Evolutionary conservation across 2,329 filamentous ascomycete genomes (phyloP), one percentile per base, ranked within the genome.

Genomic region (Truncatella angustata): DNA sequence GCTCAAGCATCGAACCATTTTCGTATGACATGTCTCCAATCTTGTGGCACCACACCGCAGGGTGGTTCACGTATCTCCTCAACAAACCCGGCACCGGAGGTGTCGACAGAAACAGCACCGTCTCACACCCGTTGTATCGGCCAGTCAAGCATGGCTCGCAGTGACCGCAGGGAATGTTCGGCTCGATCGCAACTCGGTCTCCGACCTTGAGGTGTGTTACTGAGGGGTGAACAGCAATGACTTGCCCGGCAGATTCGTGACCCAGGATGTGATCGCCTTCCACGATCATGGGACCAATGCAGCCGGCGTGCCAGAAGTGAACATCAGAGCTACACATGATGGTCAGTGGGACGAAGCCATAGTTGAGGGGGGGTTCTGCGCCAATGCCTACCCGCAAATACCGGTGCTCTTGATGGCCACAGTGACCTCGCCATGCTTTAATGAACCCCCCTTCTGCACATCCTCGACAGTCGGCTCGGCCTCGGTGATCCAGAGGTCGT

Each of bases 241-340:
- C 73, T 64, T 87, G 86, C 57, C 92, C 93, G 4, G 91, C 88
- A 37, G 91, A 94, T 75, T 97, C 93, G 77, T 97, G 93, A 60
- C 93, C 93, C 18, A 97, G 85, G 65, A 97, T 91, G 71, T 97
- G 93, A 65, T 92, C 87, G 65, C 82, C 88, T 60, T 82, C 81
- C 44, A 97, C 93, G 57, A 97, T 87, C 92, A 97, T 97, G 60
- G 92, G 92, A 24, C 93, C 93, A 67, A 97, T 97, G 75, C 89
- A 90, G 60, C 93, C 93, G 46, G 88, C 88, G 68, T 95, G 90
- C 93, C 93, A 97, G 78, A 97, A 97, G 75, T 97, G 93, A 52
- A 97, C 87, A 71, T 97, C 92, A 55, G 90, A 96, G 53, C 90
- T 93, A 63, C 48, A 9, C 43, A 49, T 32, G 20, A 56, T 65